Evolutionary conservation across 225 moss, liverwort and hornwort genomes (phyloP).

Genomic region (Marchantia paleacea): DNA sequence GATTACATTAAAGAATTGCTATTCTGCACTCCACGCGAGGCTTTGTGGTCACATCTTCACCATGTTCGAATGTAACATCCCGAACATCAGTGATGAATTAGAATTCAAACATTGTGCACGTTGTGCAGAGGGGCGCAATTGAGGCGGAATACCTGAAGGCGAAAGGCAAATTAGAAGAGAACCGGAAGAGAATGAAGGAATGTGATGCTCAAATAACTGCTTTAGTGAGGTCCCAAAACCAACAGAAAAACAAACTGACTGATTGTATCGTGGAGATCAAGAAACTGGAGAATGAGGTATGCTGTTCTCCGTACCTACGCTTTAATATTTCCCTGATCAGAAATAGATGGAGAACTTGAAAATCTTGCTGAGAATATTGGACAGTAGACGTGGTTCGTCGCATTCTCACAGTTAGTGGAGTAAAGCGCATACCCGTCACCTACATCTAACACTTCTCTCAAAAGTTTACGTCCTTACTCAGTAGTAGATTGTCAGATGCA

Average conservation of each 20-base stretch:
- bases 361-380: no score
- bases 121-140: conserved; percentile 56
- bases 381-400: no score
- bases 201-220: conserved; percentile 83
- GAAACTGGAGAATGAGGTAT: conserved; percentile 87
- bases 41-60: no score
- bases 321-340: no score
- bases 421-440: no score
- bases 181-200: conserved; percentile 70
- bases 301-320: neutral
- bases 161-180: conserved; percentile 61
- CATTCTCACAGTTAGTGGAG: no score
- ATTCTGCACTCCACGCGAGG: no score
- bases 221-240: conserved; percentile 63
- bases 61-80: no score
- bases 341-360: no score
- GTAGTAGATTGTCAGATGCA: neutral
- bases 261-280: conserved; percentile 79
- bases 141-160: conserved; percentile 60
- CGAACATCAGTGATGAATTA: no score
- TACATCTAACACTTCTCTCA: no score
- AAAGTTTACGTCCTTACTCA: neutral
- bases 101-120: neutral
- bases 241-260: conserved; percentile 68
- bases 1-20: no score